Base-by-base conservation (phyloP, 192 early-diverging fungal genomes). In the Coemansia sp. region DNA sequence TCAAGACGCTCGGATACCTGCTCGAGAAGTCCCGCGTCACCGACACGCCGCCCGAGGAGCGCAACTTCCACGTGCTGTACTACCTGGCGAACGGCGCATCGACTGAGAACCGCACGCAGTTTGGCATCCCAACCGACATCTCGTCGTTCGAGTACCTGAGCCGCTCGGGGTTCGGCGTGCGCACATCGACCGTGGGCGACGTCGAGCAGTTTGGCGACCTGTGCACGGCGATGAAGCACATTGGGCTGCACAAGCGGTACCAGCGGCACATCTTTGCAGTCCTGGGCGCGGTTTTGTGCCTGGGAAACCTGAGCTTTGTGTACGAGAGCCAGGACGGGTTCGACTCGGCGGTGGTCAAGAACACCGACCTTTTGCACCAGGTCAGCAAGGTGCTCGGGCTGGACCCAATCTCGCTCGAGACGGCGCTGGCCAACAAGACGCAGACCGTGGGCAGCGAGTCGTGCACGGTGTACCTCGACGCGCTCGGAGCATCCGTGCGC, bases 351-450 rank as follows among this genome's bases (percentile, higher is more conserved):
- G 64, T 77, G 11, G 85, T 98, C 42, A 88, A 86, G 56, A 97
- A 97, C 73, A 80, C 61, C 19, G 89, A 97, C 6, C 69, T 83
- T 19, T 76, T 91, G 58, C 88, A 92, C 43, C 71, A 89, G 43
- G 90, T 88, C 35, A 89, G 95, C 38, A 85, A 88, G 38, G 81
- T 95, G n/a, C 82, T 98, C 4, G 93, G 92, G 22, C 87, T 98
- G 1, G 84, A 86, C n/a, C 75, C 91, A 21, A 80, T 77, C 32
- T 84, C 87, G 35, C 82, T 97, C 9, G 88, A 94, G 51, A 81
- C 80, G 5, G 82, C 87, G 5, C 81, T 98, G 29, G 93, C 91
- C 23, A 91, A 90, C 76, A 89, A 90, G 71, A 88, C 92, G 27
- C 89, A 92, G 76, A 64, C 87, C 7, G 89, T 98, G 40, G 84